A percentile compares a stretch with the other conserved stretches of the same genome.
These are phyloP conservation scores for Termitomyces sp. DNA, from an alignment of 768 basidiomycete species.

Conservation along the genomic window DNA sequence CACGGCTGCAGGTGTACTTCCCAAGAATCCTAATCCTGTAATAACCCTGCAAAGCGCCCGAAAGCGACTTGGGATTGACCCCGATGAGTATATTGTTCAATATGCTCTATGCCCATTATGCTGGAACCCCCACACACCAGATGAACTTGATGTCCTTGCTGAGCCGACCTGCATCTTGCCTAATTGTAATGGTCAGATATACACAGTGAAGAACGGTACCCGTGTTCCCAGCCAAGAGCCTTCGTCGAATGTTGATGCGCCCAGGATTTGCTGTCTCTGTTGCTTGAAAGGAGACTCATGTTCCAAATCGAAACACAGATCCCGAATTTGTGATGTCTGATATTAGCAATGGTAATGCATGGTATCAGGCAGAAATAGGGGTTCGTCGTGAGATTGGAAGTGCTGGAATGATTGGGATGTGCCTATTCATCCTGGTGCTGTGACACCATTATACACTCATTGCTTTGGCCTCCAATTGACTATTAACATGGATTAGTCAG, in stretches of 20 bases:
- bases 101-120: neutral
- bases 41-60: neutral
- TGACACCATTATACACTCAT: neutral
- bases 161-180: neutral
- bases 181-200: neutral
- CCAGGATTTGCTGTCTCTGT: neutral
- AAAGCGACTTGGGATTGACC: neutral
- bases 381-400: neutral
- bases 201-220: neutral
- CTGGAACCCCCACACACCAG: neutral
- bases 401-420: neutral
- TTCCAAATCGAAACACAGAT: neutral
- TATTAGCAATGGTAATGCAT: neutral
- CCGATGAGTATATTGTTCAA: neutral
- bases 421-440: neutral
- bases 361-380: neutral
- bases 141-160: neutral
- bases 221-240: neutral
- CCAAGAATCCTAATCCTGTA: neutral
- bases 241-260: neutral
- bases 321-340: neutral
- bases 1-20: neutral
- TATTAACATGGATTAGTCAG: no score
- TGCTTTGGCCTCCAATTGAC: no score
- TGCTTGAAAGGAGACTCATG: neutral